Conservation (phyloP, 345 rosid genomes). For the Adansonia digitata region DNA sequence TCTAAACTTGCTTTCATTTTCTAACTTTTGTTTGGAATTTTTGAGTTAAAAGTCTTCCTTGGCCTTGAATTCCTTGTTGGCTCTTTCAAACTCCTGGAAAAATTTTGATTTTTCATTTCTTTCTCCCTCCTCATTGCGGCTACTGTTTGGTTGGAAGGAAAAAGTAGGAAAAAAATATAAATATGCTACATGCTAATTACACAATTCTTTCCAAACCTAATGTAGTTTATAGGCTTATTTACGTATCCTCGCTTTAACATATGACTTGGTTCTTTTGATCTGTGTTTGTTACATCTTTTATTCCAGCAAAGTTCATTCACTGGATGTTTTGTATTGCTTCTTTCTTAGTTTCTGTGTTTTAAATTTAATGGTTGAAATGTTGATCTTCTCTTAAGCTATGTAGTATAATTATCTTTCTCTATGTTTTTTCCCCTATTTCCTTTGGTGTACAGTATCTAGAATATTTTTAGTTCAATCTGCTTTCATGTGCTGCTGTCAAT, state of each 20-base stretch:
- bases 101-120: not conserved
- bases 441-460: not conserved
- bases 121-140: not conserved
- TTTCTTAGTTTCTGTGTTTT: not conserved
- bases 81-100: too few relatives aligned
- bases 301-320: not conserved
- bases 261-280: not conserved
- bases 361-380: not conserved
- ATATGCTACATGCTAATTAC: not conserved
- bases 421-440: not conserved
- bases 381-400: not conserved
- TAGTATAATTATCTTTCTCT: not conserved
- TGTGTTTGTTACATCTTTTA: not conserved
- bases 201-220: not conserved
- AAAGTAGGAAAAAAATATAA: not conserved
- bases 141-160: conserved; percentile 1
- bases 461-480: not conserved
- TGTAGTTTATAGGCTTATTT: not conserved
- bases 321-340: not conserved
- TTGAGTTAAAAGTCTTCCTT: not conserved
- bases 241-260: not conserved
- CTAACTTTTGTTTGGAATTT: not conserved
- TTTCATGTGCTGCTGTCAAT: not conserved
- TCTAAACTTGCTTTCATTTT: not conserved
- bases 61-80: conserved; percentile 1